phyloP scores from a whole-genome alignment of 1,139 yeast genomes.

The Saccharomyces pastorianus region DNA sequence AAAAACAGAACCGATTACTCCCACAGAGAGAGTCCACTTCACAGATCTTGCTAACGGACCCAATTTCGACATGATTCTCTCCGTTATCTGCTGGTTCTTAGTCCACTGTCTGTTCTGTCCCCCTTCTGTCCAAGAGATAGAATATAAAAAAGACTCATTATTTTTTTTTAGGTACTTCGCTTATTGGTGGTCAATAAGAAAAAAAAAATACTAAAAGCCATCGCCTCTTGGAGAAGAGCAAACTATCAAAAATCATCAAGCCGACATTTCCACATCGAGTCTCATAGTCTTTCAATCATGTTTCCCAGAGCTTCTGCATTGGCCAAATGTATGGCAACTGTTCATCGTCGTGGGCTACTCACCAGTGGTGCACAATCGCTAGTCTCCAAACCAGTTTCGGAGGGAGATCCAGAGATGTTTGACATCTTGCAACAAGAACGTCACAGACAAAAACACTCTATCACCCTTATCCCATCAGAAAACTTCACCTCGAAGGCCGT shows the following conservation, averaged over 20 bases:
- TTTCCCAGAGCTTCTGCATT: background rate
- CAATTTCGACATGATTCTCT: background rate
- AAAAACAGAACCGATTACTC: constrained; percentile 16
- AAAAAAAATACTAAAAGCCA: background rate
- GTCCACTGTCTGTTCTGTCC: background rate
- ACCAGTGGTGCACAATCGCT: constrained; percentile 28
- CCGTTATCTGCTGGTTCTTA: background rate
- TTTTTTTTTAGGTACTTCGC: background rate
- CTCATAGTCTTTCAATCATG: background rate
- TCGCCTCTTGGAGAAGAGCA: background rate
- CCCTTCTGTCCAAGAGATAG: background rate
- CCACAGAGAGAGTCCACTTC: background rate
- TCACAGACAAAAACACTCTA: constrained; percentile 78
- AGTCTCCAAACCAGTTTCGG: constrained; percentile 55
- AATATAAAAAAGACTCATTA: background rate
- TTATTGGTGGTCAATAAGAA: background rate
- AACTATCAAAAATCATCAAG: background rate
- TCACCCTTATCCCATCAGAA: constrained; percentile 89
- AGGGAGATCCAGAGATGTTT: constrained; percentile 82
- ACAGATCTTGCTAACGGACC: background rate
- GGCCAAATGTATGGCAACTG: background rate
- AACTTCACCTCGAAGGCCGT: constrained; percentile 93
- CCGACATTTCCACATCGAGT: background rate
- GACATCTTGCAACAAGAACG: constrained; percentile 65
- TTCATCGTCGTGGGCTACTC: background rate